Evolutionary conservation across 805 yeast genomes (phyloP).

Genomic region (Metschnikowia henanensis): DNA sequence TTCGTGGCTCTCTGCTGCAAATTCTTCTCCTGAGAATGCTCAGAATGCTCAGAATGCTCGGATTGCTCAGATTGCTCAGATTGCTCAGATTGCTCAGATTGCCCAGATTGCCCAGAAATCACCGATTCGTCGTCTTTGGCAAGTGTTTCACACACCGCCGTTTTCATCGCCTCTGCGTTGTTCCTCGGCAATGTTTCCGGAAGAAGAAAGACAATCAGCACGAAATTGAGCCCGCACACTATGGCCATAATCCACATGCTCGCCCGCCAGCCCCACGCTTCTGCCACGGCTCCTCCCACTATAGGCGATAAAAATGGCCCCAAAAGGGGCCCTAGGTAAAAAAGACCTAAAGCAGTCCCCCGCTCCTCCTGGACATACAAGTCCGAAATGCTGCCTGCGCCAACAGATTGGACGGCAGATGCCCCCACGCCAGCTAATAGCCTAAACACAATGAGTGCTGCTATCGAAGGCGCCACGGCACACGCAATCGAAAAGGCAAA

Average conservation of each 20-base stretch:
- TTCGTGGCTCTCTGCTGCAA: too few species aligned
- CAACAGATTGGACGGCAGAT: slow-evolving; percentile 78
- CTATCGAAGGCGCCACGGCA: slow-evolving; percentile 61
- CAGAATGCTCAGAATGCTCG: too few species aligned
- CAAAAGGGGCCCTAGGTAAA: slow-evolving; percentile 75
- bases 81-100: too few species aligned
- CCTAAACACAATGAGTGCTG: slow-evolving; percentile 65
- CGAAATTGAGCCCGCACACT: slow-evolving; percentile 53
- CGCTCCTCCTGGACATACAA: slow-evolving; percentile 63
- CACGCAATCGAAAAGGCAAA: slow-evolving; percentile 71
- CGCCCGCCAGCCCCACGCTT: slow-evolving; percentile 83
- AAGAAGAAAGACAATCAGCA: slow-evolving; percentile 52
- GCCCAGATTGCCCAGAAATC: too few species aligned
- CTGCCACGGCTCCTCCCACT: slow-evolving; percentile 69
- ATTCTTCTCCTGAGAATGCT: too few species aligned
- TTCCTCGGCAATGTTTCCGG: slow-evolving; percentile 80
- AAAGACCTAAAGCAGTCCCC: slow-evolving; percentile 78
- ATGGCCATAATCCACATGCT: slow-evolving; percentile 84
- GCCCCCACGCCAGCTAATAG: slow-evolving; percentile 81
- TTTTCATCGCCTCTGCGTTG: slow-evolving; percentile 48
- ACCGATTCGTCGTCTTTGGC: neutral
- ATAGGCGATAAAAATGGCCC: slow-evolving; percentile 84
- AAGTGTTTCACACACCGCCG: neutral
- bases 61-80: too few species aligned
- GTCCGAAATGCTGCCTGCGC: slow-evolving; percentile 87